Evolutionary conservation across 176 grass and related monocot species (phyloP), one percentile per base, ranked within the genome.

Genomic region (Carex kokanica): DNA sequence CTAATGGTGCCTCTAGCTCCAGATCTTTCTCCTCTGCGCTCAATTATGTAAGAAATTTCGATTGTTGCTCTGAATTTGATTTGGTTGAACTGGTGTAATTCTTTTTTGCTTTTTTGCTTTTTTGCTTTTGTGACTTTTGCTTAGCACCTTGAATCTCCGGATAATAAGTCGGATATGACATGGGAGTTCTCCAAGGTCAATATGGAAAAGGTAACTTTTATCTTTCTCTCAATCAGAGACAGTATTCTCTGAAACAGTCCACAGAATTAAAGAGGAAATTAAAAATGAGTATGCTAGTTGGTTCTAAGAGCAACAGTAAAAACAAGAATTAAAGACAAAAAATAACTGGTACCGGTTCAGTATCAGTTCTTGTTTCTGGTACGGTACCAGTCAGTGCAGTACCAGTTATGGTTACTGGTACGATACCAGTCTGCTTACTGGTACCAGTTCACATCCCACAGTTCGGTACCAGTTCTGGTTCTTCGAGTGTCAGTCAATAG

Each of bases 101-200:
- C 29, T 64, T 88, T 80, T 24, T 25, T 8, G 17, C 20, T 79
- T 18, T 80, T 24, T 25, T 8, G 17, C 20, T 79, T 18, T 34
- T 23, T 11, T 74, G 25, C 88, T 56, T 86, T 84, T 41, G 89
- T 78, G 9, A 92, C 14, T 89, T 59, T 83, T 83, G 21, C 79
- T 78, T 14, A 95, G 96, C 96, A 99, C 91, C 73, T 99, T 75
- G 91, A 99, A 86, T 95, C 96, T 51, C 93, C 93, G 27, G 91
- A 99, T 5, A 99, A 99, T 78, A 95, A 89, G 40, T 83, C 91
- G 2, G 78, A 86, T 64, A 72, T 85, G 83, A 88, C 72, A 27
- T 95, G 93, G 96, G 86, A 93, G 84, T 99, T 99, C 86, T 83
- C 84, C 6, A 86, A 88, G 53, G 80, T 78, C 9, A 99, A 99